Base-by-base conservation (phyloP, 176 grass and related monocot species). In the Ensete glaucum region DNA sequence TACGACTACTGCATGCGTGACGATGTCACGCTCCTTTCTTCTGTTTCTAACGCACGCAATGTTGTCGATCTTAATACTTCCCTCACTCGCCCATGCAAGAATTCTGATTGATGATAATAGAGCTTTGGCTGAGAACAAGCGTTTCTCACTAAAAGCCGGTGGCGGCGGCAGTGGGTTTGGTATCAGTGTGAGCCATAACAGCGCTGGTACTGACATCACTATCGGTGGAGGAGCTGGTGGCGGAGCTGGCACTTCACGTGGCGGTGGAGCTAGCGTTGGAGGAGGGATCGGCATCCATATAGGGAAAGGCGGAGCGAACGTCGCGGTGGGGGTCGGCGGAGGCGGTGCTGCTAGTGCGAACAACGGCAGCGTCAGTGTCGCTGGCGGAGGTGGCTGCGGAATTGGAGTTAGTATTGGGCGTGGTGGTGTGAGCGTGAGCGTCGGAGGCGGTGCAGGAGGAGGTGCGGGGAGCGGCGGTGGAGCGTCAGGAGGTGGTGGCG, bases 221-320 rank as follows among this genome's bases (percentile, higher is more conserved):
- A 76, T 88, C 7, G 86, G 82, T 1, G 86, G 79, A 0, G 86
- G 82, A 2, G 26, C 78, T 16, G 86, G 86, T 55, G 86, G 86
- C 13, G 86, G 82, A 11, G 79, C 54, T 1, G 79, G 82, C 51
- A 84, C 82, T 8, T 11, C 27, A 49, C 56, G 4, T 9, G 82
- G 71, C n/a, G 71, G 79, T 0, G 76, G 86, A 2, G 79, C 75
- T 19, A 82, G 79, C 52, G 65, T 9, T 0, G 82, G 86, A 0
- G 82, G 82, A 49, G 82, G 82, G 0, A 71, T 67, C 0, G 86
- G 86, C 57, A 72, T 88, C 11, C 24, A 79, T 1, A 70, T 88
- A 0, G 82, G 86, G 11, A 79, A 66, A 2, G 79, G 76, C 11
- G 76, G 79, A 9, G 52, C 82, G 0, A 75, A 78, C 13, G 69